A percentile compares a stretch with the other conserved stretches of the same genome.
Evolutionary conservation across 495 filamentous ascomycete species (phyloP).

Genomic region (Cenococcum geophilum): DNA sequence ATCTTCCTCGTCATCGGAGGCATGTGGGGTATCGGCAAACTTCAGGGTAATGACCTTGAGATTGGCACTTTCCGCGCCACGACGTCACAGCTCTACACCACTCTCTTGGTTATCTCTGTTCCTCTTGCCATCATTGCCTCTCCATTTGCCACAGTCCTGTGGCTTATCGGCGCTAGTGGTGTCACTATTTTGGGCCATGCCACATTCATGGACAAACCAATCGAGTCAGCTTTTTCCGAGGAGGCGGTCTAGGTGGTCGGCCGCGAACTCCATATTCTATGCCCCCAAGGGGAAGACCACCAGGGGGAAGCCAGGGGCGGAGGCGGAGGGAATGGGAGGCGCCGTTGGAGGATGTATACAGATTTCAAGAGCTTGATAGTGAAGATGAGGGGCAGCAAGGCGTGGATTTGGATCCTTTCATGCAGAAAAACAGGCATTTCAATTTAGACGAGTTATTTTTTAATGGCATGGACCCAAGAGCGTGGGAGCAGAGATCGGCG

Average conservation of each 20-base stretch:
- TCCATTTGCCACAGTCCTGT: slow-evolving; percentile 73
- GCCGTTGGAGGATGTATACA: slow-evolving; percentile 25
- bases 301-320: slow-evolving; percentile 63
- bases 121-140: slow-evolving; percentile 79
- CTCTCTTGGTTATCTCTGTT: slow-evolving; percentile 68
- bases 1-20: slow-evolving; percentile 79
- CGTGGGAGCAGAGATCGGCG: slow-evolving; percentile 23
- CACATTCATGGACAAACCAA: slow-evolving; percentile 93
- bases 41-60: slow-evolving; percentile 81
- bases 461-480: slow-evolving; percentile 31
- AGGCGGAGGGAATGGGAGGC: slow-evolving; percentile 49
- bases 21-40: slow-evolving; percentile 82
- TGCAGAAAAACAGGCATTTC: slow-evolving; percentile 17
- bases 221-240: slow-evolving; percentile 99
- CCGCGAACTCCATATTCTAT: slow-evolving; percentile 95
- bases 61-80: slow-evolving; percentile 74
- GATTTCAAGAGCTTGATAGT: slow-evolving; percentile 29
- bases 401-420: slow-evolving; percentile 21
- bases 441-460: slow-evolving; percentile 32
- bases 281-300: slow-evolving; percentile 98
- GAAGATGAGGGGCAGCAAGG: slow-evolving; percentile 26
- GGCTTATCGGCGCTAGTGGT: slow-evolving; percentile 90
- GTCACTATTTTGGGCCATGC: slow-evolving; percentile 93
- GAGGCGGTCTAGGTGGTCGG: slow-evolving; percentile 99
- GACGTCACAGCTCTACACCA: slow-evolving; percentile 93